Base-by-base conservation (phyloP, 371 early-diverging fungal genomes). In the Basidiobolus meristosporus region DNA sequence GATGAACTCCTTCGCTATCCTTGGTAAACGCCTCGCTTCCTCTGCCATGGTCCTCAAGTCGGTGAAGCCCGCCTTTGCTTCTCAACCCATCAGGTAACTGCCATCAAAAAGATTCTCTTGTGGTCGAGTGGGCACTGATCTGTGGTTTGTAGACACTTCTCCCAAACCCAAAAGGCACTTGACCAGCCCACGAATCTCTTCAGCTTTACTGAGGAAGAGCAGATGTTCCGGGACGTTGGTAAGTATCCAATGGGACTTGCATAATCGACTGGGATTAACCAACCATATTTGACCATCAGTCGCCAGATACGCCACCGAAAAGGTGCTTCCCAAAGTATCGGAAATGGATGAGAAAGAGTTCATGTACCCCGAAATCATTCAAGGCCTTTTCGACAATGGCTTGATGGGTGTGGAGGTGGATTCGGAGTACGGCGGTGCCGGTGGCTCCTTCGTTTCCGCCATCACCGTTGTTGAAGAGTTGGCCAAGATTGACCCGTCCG, bases 341-440 rank as follows among this genome's bases (percentile, higher is more conserved):
- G 62, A 81, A 40, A 97, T 97, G 98, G 98, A 97, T 60, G 93
- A 95, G 54, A 63, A 60, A 6, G 93, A 92, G 55, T 40, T 58
- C 41, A 51, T 92, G 49, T 90, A 92, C 59, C 60, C 69, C 40
- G 43, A 50, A 17, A 63, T 97, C 31, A 54, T 93, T 40, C 70
- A 85, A 51, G 91, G 84, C 2, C 63, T 91, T 31, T 90, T 90
- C 45, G 85, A 92, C 31, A 76, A 78, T 49, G 90, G 90, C 38
- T 62, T 96, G 34, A 97, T 97, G 98, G 93, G 91, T 23, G 70
- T 97, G 44, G 98, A 97, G 62, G 86, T 85, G 3, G 70, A 73
- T 11, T 37, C 68, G 15, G 82, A 90, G 31, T 73, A 72, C 35
- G 81, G 73, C 34, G 98, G 98, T 42, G 50, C 91, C 32, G 82